Conservation (phyloP, 108 stramenopile genomes). For the Nitzschia putrida region DNA sequence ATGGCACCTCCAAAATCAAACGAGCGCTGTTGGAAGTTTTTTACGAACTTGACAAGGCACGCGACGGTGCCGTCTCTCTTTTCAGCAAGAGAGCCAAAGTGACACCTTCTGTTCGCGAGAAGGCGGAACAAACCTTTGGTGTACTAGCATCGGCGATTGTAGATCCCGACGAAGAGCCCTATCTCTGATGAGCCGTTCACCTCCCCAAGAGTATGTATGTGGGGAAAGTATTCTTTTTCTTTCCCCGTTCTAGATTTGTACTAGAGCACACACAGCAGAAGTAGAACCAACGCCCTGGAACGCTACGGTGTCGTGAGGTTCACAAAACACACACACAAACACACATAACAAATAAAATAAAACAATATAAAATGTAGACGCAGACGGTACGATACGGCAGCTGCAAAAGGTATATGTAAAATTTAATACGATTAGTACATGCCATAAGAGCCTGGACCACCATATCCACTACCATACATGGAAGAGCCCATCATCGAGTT, state of each 20-base stretch:
- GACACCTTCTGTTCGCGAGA: slow-evolving; percentile 5
- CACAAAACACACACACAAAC: background rate
- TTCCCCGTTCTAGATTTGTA: background rate
- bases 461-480: slow-evolving; percentile 27
- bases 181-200: slow-evolving; percentile 8
- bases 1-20: slow-evolving; percentile 20
- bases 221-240: background rate
- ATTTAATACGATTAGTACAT: background rate
- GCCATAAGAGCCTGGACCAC: slow-evolving; percentile 3
- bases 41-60: slow-evolving; percentile 21
- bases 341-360: slow-evolving; percentile 5
- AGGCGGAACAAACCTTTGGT: slow-evolving; percentile 8
- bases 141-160: slow-evolving; percentile 18
- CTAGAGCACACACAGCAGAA: background rate
- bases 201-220: background rate
- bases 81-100: slow-evolving; percentile 8
- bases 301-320: background rate
- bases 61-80: background rate
- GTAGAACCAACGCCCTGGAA: background rate
- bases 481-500: background rate
- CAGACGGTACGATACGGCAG: background rate
- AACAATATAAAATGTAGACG: background rate
- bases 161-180: slow-evolving; percentile 22
- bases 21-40: slow-evolving; percentile 17
- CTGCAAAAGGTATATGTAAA: too few species aligned